Conservation (phyloP, 2,329 filamentous ascomycete genomes). For the Penicillium sp. region DNA sequence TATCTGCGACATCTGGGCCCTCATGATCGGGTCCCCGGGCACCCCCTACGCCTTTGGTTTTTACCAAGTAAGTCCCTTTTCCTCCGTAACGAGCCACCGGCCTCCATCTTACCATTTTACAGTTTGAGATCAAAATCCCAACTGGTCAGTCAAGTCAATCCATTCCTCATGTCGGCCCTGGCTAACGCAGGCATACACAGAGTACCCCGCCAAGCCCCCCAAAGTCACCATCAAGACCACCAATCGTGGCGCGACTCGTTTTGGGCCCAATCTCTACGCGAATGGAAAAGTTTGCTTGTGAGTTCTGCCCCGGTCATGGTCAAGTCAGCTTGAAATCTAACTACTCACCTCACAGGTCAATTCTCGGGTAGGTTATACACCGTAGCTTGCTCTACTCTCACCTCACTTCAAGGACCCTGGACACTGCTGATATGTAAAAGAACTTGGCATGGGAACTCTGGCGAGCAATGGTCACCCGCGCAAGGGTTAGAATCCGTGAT, state of each 20-base stretch:
- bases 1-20: slow-evolving; percentile 81
- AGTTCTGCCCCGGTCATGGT: slow-evolving; percentile 43
- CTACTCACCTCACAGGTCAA: slow-evolving; percentile 64
- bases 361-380: slow-evolving; percentile 80
- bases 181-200: slow-evolving; percentile 48
- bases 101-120: not conserved
- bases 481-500: slow-evolving; percentile 94
- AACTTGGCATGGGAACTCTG: slow-evolving; percentile 88
- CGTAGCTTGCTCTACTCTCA: not conserved
- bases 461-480: slow-evolving; percentile 95
- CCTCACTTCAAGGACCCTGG: not conserved
- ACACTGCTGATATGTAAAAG: slow-evolving; percentile 53
- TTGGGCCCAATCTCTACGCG: slow-evolving; percentile 97
- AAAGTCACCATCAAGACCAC: slow-evolving; percentile 75
- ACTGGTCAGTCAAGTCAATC: not conserved
- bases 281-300: slow-evolving; percentile 90
- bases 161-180: not conserved
- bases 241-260: slow-evolving; percentile 83
- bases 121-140: slow-evolving; percentile 79
- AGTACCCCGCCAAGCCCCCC: slow-evolving; percentile 76
- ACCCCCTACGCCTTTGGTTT: slow-evolving; percentile 98
- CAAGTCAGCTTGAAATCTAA: not conserved
- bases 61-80: slow-evolving; percentile 71
- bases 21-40: slow-evolving; percentile 91
- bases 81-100: not conserved